Evolutionary conservation across 1,139 yeast species (phyloP), one percentile per base, ranked within the genome.

Genomic region (Eremothecium cymbalariae): DNA sequence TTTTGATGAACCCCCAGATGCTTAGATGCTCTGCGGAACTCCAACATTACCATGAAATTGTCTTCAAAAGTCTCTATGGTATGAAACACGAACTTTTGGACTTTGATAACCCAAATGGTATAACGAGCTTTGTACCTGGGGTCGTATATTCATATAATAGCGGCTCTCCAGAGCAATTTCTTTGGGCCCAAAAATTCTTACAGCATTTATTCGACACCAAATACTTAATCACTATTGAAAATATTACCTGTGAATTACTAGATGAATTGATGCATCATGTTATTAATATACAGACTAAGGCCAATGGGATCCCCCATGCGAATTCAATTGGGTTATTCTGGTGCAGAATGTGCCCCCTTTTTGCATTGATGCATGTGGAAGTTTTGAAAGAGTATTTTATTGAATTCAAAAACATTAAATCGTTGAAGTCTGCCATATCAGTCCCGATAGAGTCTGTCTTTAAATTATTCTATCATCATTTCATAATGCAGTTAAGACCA

Each of bases 181-280:
- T 47, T 3, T 77, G 78, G 77, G 69, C 78, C 2, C 42, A 58
- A 37, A 43, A 52, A 8, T 45, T 59, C 44, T 46, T 65, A 38
- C 46, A 53, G 24, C 21, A 37, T 9, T 28, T 56, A 13, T 45
- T 50, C 33, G 42, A 38, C 15, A 33, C 38, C 8, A 40, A 44
- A 5, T 37, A 40, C 18, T 45, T 42, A 3, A 42, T 48, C 2
- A 36, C 43, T 25, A 25, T 43, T 26, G 31, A 46, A 8, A 36
- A 33, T 4, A 40, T 65, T 2, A 60, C 60, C 8, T 55, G 60
- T 5, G 64, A 70, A 9, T 52, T 74, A 2, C 45, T 68, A 8
- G 75, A 74, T 42, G 88, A 79, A 47, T 72, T 70, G 40, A 65
- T 66, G 33, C 49, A 55, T 3, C 75, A 76, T 46, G 58, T 74